Percentiles rank a stretch among this genome's conserved stretches.
phyloP scores from a whole-genome alignment of 192 early-diverging fungal genomes.

The Coemansia sp. region DNA sequence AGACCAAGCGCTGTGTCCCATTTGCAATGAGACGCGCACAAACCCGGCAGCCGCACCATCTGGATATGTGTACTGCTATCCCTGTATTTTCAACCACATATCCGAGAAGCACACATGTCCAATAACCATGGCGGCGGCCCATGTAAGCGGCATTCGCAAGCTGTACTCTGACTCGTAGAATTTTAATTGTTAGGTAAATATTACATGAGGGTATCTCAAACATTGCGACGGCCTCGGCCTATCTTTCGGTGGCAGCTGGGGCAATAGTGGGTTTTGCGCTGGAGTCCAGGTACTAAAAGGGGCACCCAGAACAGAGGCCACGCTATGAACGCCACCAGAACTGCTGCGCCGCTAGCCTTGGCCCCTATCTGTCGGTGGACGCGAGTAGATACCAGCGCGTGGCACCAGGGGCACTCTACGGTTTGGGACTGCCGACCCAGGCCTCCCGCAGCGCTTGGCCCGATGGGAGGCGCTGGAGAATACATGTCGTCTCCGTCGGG shows the following conservation, averaged over 20 bases:
- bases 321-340: conserved; percentile 27
- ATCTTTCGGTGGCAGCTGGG: conserved; percentile 47
- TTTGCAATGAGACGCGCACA: conserved; percentile 69
- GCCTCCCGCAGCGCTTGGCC: conserved; percentile 25
- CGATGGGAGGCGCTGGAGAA: conserved; percentile 21
- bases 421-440: conserved; percentile 36
- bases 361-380: conserved; percentile 29
- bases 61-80: conserved; percentile 94
- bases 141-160: conserved; percentile 34
- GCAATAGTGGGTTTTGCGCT: conserved; percentile 51
- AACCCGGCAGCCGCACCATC: conserved; percentile 86
- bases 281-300: conserved; percentile 35
- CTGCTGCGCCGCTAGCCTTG: conserved; percentile 42
- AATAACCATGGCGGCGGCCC: conserved; percentile 59
- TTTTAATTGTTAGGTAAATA: background rate
- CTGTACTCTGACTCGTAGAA: conserved; percentile 40
- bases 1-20: conserved; percentile 72
- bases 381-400: conserved; percentile 24
- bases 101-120: conserved; percentile 74
- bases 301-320: conserved; percentile 57
- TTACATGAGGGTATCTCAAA: background rate
- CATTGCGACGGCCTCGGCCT: conserved; percentile 34
- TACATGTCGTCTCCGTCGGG: conserved; percentile 33
- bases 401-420: conserved; percentile 55
- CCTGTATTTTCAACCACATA: conserved; percentile 77